These are phyloP conservation scores for Physaria fendleri DNA, from an alignment of 345 rosid species.

Conservation along the genomic window DNA sequence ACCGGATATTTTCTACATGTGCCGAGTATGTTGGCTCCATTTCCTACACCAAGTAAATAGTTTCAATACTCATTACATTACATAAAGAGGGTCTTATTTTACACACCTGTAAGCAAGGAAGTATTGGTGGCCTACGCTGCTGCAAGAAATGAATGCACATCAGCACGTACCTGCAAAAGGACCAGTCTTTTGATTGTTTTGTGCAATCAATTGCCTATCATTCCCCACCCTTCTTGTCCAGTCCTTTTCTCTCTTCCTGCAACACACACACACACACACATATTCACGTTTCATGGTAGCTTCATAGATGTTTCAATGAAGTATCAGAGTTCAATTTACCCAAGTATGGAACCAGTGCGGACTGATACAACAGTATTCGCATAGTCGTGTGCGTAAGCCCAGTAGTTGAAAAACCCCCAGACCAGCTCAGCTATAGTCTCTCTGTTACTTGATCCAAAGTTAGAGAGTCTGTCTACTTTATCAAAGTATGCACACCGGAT, in stretches of 20 bases:
- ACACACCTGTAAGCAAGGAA: slow-evolving; percentile 88
- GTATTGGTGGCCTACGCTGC: slow-evolving; percentile 81
- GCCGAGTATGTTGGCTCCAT: slow-evolving; percentile 74
- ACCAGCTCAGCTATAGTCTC: slow-evolving; percentile 74
- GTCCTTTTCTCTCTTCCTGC: slow-evolving; percentile 84
- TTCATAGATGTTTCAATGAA: background rate
- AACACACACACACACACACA: no score
- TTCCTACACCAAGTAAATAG: slow-evolving; percentile 35
- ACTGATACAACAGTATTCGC: slow-evolving; percentile 71
- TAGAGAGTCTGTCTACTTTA: slow-evolving; percentile 57
- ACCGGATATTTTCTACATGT: slow-evolving; percentile 50
- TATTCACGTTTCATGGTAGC: background rate
- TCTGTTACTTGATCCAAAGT: slow-evolving; percentile 66
- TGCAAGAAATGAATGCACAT: slow-evolving; percentile 98
- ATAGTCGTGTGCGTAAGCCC: slow-evolving; percentile 94
- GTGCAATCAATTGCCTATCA: slow-evolving; percentile 53
- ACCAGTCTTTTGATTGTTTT: background rate
- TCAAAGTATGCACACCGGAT: slow-evolving; percentile 63
- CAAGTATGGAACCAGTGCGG: slow-evolving; percentile 67
- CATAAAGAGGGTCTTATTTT: background rate
- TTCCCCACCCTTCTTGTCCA: slow-evolving; percentile 97
- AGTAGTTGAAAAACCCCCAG: slow-evolving; percentile 88
- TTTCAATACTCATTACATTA: background rate
- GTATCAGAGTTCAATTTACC: slow-evolving; percentile 32
- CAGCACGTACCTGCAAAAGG: slow-evolving; percentile 72